Percentiles rank a stretch among this genome's conserved stretches.
phyloP scores from a whole-genome alignment of 2,329 filamentous ascomycete genomes.

The Colletotrichum eremochloae region DNA sequence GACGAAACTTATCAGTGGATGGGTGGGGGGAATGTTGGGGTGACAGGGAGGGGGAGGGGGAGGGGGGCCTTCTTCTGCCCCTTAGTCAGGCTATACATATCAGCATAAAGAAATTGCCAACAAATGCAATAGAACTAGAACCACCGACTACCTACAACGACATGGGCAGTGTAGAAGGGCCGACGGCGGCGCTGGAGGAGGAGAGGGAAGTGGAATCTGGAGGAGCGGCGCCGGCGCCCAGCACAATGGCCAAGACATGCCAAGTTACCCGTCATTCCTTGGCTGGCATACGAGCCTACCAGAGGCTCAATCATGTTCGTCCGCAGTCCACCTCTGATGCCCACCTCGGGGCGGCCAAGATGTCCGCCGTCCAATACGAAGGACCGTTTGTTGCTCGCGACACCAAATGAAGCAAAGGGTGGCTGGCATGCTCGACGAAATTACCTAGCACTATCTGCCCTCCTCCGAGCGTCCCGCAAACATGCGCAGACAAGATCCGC shows the following conservation, averaged over 20 bases:
- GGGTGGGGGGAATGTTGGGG: constrained; percentile 29
- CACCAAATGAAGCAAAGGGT: constrained; percentile 21
- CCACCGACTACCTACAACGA: neutral
- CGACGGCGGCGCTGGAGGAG: constrained; percentile 31
- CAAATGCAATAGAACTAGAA: neutral
- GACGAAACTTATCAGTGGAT: constrained; percentile 27
- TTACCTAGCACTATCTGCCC: constrained; percentile 3
- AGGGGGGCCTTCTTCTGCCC: neutral
- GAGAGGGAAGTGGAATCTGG: constrained; percentile 36
- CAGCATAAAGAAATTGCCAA: neutral
- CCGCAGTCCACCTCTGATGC: constrained; percentile 22
- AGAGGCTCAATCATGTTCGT: neutral
- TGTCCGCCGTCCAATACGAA: constrained; percentile 34
- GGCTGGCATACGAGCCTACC: constrained; percentile 22
- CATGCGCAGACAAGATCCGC: constrained; percentile 14
- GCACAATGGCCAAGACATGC: constrained; percentile 29
- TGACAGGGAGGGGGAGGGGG: neutral
- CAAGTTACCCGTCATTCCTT: constrained; percentile 33
- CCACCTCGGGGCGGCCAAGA: constrained; percentile 37
- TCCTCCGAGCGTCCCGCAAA: constrained; percentile 29
- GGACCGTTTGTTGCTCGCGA: neutral
- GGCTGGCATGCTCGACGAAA: constrained; percentile 1
- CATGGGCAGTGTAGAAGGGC: constrained; percentile 5
- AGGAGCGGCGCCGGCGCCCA: constrained; percentile 27
- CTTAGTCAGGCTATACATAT: neutral